phyloP scores from a whole-genome alignment of 805 yeast species.

The Sugiyamaella boreocaroliniensis region DNA sequence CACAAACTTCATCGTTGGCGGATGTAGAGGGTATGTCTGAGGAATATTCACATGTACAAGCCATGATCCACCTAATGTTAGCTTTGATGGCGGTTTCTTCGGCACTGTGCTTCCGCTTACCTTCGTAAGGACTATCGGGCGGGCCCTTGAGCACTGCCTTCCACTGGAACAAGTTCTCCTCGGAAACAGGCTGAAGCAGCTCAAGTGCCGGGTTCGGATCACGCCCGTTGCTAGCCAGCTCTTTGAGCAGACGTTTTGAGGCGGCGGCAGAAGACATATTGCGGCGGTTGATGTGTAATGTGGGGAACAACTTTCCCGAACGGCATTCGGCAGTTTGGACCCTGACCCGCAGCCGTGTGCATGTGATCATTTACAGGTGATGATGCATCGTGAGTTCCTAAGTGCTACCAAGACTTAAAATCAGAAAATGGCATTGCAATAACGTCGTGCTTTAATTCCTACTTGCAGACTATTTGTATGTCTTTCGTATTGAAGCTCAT shows the following conservation, averaged over 20 bases:
- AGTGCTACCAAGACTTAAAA: no score
- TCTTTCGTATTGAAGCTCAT: no score
- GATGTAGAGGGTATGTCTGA: slow-evolving; percentile 40
- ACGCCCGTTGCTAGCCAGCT: slow-evolving; percentile 21
- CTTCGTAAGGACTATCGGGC: slow-evolving; percentile 37
- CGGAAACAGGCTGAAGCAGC: slow-evolving; percentile 20
- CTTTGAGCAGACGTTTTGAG: slow-evolving; percentile 26
- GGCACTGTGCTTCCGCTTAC: slow-evolving; percentile 10
- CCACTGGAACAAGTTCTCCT: slow-evolving; percentile 25
- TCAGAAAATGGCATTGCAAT: no score
- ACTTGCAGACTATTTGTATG: no score
- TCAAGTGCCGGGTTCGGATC: slow-evolving; percentile 28
- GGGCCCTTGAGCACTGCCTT: slow-evolving; percentile 31
- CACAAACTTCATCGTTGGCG: slow-evolving; percentile 43
- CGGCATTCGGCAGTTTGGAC: neutral
- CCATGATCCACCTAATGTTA: slow-evolving; percentile 39
- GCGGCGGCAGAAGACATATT: slow-evolving; percentile 15
- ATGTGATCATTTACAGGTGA: neutral
- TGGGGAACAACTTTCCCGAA: neutral
- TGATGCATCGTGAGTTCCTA: no score
- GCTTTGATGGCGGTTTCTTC: neutral
- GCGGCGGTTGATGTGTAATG: neutral
- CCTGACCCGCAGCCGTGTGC: neutral
- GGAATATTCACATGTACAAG: slow-evolving; percentile 37
- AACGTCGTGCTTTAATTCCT: no score